phyloP scores from a whole-genome alignment of 2,329 filamentous ascomycete genomes.

The Mycosphaerella sp. region DNA sequence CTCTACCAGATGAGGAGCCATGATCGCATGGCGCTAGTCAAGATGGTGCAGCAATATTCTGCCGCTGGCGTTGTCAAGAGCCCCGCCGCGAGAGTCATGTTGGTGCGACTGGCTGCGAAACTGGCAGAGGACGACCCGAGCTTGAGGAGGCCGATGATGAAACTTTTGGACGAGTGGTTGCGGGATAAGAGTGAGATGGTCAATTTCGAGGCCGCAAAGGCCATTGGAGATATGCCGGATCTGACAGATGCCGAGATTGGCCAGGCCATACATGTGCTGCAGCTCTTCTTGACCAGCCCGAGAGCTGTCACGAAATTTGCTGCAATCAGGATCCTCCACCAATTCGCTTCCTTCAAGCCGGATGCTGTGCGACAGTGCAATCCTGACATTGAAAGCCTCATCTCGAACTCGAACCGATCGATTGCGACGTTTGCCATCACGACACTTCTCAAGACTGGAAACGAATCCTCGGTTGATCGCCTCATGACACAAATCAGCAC shows the following conservation, averaged over 20 bases:
- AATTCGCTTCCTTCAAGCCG: constrained; percentile 94
- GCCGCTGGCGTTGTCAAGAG: constrained; percentile 89
- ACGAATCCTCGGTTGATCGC: constrained; percentile 92
- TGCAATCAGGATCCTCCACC: constrained; percentile 90
- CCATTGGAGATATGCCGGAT: constrained; percentile 90
- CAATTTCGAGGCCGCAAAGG: constrained; percentile 98
- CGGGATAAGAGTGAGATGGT: constrained; percentile 99
- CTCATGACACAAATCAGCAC: constrained; percentile 98
- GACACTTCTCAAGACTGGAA: constrained; percentile 94
- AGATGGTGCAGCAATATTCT: constrained; percentile 99
- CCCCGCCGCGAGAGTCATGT: constrained; percentile 83
- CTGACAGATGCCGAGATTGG: constrained; percentile 86
- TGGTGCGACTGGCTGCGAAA: constrained; percentile 88
- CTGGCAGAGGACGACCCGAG: constrained; percentile 87
- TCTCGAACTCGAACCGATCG: constrained; percentile 93
- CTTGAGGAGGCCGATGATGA: constrained; percentile 92
- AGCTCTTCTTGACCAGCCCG: constrained; percentile 93
- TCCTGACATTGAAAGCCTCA: constrained; percentile 92
- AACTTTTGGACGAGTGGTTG: constrained; percentile 91
- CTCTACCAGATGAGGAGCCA: constrained; percentile 97
- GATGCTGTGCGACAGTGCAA: constrained; percentile 89
- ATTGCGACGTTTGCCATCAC: constrained; percentile 99
- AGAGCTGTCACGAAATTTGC: constrained; percentile 96
- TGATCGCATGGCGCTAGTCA: constrained; percentile 96
- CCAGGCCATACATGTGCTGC: constrained; percentile 89